Evolutionary conservation across 75 land plant species (phyloP), one percentile per base, ranked within the genome.

Genomic region (Pinus tabuliformis): DNA sequence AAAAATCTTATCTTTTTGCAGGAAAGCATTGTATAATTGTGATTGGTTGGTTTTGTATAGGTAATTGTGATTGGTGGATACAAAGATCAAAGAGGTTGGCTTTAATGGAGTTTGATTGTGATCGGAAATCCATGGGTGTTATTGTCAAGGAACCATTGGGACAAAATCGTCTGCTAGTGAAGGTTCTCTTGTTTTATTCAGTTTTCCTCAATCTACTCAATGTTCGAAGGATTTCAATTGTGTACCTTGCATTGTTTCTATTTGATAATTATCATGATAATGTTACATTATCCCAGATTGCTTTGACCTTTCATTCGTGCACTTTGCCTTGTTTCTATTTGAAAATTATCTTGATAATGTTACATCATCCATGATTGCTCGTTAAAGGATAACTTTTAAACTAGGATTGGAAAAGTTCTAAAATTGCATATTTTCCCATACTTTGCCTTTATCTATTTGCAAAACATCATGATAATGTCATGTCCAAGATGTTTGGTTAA

Each of bases 41-140:
- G 33, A 33, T 33, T 33, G 33, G 33, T 22, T 60, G 6, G 20
- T 22, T 20, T 60, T 60, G 62, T 60, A 60, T 60, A 60, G 98
- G 80, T 12, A 89, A 86, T 65, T 93, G 89, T 80, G 88, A 93
- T 14, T 89, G 84, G 88, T 95, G 96, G 98, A 83, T 36, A 28
- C 73, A 81, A 72, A 85, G 83, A 78, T 79, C 83, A 28, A 85
- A 86, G 57, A 82, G 94, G 30, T 62, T 93, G 76, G 97, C 92
- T 11, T 76, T 85, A 2, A 72, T 95, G 60, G 98, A 95, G 87
- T 95, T 95, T 88, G 98, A 95, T 78, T 87, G 94, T 17, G 75
- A 75, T 62, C 80, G 96, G 2, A 95, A 93, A 73, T 95, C 98
- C 26, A 95, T 93, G 96, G 77, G 96, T 73, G 92, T 94, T 58